Percentiles rank a stretch among this genome's conserved stretches.
These are phyloP conservation scores for Hypomyces perniciosus DNA, from an alignment of 2,329 filamentous ascomycete genomes.

Conservation along the genomic window DNA sequence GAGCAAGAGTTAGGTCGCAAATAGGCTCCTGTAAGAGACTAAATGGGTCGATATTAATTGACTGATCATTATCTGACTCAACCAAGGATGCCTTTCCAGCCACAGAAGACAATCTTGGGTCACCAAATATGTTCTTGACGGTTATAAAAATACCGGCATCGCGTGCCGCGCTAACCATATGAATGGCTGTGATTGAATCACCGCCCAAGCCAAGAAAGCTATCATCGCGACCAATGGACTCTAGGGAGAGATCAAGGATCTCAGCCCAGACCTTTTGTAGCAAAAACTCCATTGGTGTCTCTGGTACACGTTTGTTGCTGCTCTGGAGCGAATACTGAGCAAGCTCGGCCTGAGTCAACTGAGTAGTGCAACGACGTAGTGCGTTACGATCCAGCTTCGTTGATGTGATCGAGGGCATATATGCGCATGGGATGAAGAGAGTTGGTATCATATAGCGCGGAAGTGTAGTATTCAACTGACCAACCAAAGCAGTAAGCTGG, in stretches of 20 bases:
- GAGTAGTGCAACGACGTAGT: neutral
- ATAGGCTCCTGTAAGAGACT: slow-evolving; percentile 2
- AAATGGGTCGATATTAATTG: neutral
- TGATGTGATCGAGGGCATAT: neutral
- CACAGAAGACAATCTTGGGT: neutral
- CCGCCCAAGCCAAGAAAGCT: slow-evolving; percentile 15
- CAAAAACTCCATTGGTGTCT: slow-evolving; percentile 18
- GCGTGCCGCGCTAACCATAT: slow-evolving; percentile 8
- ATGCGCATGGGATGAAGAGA: neutral
- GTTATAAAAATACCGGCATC: slow-evolving; percentile 3
- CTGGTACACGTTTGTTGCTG: slow-evolving; percentile 11
- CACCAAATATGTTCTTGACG: neutral
- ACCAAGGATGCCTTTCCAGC: neutral
- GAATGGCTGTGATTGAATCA: slow-evolving; percentile 16
- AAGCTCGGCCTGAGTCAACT: slow-evolving; percentile 4
- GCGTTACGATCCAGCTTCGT: slow-evolving; percentile 7
- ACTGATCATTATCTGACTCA: neutral
- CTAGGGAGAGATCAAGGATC: neutral
- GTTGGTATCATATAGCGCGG: neutral
- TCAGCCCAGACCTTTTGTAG: slow-evolving; percentile 27
- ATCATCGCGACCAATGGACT: slow-evolving; percentile 12
- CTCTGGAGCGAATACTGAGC: slow-evolving; percentile 18
- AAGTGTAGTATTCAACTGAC: neutral
- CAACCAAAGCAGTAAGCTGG: neutral
- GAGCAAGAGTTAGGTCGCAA: no score